Evolutionary conservation across 441 rosid species (phyloP).

Genomic region (Macaranga tanarius): DNA sequence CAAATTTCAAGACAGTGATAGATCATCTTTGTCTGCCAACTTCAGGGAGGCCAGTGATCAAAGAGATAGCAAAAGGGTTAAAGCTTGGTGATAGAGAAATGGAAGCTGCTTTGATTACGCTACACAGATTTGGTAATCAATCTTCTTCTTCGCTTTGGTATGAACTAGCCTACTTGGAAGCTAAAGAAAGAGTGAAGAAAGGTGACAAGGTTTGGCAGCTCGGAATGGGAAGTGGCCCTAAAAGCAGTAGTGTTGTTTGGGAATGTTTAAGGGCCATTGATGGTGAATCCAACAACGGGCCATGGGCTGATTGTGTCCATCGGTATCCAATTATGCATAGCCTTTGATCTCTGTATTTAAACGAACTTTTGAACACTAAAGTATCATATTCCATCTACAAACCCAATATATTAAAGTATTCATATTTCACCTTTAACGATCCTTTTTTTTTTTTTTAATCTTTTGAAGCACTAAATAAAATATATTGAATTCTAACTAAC

Average conservation of each 20-base stretch:
- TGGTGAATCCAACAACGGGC: slow-evolving; percentile 33
- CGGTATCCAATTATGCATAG: slow-evolving; percentile 27
- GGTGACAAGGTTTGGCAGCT: slow-evolving; percentile 50
- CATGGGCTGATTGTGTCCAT: slow-evolving; percentile 42
- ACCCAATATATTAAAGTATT: too few species aligned
- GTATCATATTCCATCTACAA: too few species aligned
- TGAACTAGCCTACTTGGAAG: slow-evolving; percentile 52
- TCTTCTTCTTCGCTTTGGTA: slow-evolving; percentile 59
- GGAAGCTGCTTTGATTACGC: slow-evolving; percentile 51
- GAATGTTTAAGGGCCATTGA: slow-evolving; percentile 40
- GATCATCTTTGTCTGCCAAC: slow-evolving; percentile 54
- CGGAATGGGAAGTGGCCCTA: slow-evolving; percentile 53
- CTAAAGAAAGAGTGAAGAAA: slow-evolving; percentile 44
- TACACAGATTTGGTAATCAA: slow-evolving; percentile 62
- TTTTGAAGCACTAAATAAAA: too few species aligned
- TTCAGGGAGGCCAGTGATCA: slow-evolving; percentile 42
- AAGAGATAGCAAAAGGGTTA: slow-evolving; percentile 44
- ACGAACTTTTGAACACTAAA: too few species aligned
- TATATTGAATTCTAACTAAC: too few species aligned
- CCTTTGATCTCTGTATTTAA: not conserved
- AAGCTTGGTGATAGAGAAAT: slow-evolving; percentile 37
- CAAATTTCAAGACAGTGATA: slow-evolving; percentile 41
- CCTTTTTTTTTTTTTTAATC: too few species aligned
- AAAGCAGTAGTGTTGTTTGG: slow-evolving; percentile 40
- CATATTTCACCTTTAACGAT: too few species aligned